Evolutionary conservation across 192 early-diverging fungal genomes (phyloP).

Genomic region (Spizellomyces sp.): DNA sequence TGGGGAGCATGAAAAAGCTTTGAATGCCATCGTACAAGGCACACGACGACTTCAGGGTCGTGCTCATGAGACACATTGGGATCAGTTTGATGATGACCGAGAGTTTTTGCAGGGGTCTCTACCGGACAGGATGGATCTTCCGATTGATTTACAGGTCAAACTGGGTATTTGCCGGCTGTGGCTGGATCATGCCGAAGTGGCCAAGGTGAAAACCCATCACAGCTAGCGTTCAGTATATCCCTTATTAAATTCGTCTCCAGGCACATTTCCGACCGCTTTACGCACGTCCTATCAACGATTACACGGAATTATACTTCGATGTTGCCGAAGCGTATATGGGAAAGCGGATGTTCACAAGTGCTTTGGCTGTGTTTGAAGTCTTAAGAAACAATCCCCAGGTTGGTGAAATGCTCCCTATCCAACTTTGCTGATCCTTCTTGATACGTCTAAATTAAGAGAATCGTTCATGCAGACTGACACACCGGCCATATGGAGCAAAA

Average conservation of each 20-base stretch:
- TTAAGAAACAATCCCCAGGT: slow-evolving; percentile 27
- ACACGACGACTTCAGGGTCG: slow-evolving; percentile 49
- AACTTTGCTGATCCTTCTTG: background rate
- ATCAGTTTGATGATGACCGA: slow-evolving; percentile 55
- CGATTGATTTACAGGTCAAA: slow-evolving; percentile 84
- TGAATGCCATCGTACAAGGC: slow-evolving; percentile 72
- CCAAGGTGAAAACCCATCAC: slow-evolving; percentile 53
- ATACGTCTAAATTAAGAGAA: background rate
- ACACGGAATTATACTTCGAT: slow-evolving; percentile 73
- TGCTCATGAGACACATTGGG: slow-evolving; percentile 4
- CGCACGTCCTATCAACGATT: slow-evolving; percentile 48
- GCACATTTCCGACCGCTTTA: slow-evolving; percentile 68
- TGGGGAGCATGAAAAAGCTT: slow-evolving; percentile 73
- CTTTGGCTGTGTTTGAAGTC: slow-evolving; percentile 52
- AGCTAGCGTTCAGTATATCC: background rate
- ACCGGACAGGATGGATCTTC: slow-evolving; percentile 48
- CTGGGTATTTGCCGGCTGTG: slow-evolving; percentile 79
- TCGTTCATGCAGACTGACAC: slow-evolving; percentile 31
- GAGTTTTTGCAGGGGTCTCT: slow-evolving; percentile 60
- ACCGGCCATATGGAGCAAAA: slow-evolving; percentile 53
- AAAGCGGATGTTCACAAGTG: slow-evolving; percentile 61
- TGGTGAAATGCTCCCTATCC: background rate
- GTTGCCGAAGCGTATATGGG: slow-evolving; percentile 75
- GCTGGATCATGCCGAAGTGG: slow-evolving; percentile 68
- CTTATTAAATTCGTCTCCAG: slow-evolving; percentile 34